Evolutionary conservation across 495 filamentous ascomycete species (phyloP), one percentile per base, ranked within the genome.

Genomic region (Amorphotheca resinae): DNA sequence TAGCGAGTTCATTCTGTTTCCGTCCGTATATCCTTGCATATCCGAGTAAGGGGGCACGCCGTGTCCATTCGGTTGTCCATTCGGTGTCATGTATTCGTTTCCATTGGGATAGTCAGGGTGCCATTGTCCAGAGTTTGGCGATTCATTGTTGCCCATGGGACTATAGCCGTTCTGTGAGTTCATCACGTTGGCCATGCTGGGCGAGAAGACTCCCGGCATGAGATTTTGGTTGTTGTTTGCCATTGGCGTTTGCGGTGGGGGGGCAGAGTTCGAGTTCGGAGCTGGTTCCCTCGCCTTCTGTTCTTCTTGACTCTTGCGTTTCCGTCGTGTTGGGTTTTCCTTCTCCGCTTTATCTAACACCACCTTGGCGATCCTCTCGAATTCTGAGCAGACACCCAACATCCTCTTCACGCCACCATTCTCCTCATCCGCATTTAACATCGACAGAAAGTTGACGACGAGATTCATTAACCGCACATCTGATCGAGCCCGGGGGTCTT

Each of bases 261-360:
- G 12, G 23, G 39, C 44, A n/a, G 31, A 21, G 11, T 41, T 42
- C 1, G 38, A 15, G n/a, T 11, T 28, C 34, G 14, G 34, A 21
- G 5, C 6, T 8, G 34, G 34, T 17, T 20, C 16, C 26, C 32
- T 43, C 28, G 32, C 17, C 18, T 39, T 36, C 7, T 44, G 49
- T 11, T 54, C 51, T 26, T 80, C 66, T 47, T 67, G 58, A 51
- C 62, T 74, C 75, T 93, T 86, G 40, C 91, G 74, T 63, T 96
- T 96, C 46, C 84, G 74, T 49, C 80, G 72, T 1, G 76, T 77
- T 8, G 77, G 70, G 17, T 74, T 67, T 26, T 95, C 88, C 53
- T 80, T 82, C 47, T 96, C 91, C 1, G 84, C 72, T 53, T 85
- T 93, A 34, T 96, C 88, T 25, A 96, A 74, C 9, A 96, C 88